A percentile compares a stretch with the other conserved stretches of the same genome.
Evolutionary conservation across 2,329 filamentous ascomycete species (phyloP).

Genomic region (Aspergillus novofumigatus): DNA sequence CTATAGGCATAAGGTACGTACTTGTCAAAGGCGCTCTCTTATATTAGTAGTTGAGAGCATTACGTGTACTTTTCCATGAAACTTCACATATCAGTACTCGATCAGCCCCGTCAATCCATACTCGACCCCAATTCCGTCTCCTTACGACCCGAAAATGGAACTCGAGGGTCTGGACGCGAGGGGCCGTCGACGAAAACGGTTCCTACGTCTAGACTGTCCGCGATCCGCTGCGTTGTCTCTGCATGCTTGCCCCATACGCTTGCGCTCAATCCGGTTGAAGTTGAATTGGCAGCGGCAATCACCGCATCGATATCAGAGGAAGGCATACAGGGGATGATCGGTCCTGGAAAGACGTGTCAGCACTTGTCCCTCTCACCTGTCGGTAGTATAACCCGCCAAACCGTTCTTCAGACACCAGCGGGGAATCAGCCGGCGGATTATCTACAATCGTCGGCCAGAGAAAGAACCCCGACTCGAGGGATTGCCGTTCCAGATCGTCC

Average conservation of each 20-base stretch:
- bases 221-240: constrained; percentile 48
- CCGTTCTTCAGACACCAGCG: constrained; percentile 54
- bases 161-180: constrained; percentile 10
- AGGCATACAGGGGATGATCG: constrained; percentile 57
- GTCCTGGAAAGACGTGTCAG: constrained; percentile 19
- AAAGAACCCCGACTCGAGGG: constrained; percentile 46
- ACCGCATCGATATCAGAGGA: constrained; percentile 59
- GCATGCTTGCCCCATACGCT: constrained; percentile 55
- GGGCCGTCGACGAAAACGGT: constrained; percentile 54
- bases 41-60: not conserved
- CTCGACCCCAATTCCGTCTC: constrained; percentile 46
- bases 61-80: not conserved
- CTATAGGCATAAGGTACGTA: no score
- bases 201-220: constrained; percentile 50
- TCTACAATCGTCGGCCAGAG: constrained; percentile 54
- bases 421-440: constrained; percentile 50
- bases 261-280: constrained; percentile 50
- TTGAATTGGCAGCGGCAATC: constrained; percentile 50
- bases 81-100: constrained; percentile 23
- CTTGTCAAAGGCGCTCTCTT: no score
- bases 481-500: constrained; percentile 34
- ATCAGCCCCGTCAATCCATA: constrained; percentile 35
- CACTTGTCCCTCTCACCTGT: accelerated
- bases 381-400: constrained; percentile 38
- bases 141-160: constrained; percentile 47